Base-by-base conservation (phyloP, 1,139 yeast genomes). In the Keqinozyma sinolaborantium region DNA sequence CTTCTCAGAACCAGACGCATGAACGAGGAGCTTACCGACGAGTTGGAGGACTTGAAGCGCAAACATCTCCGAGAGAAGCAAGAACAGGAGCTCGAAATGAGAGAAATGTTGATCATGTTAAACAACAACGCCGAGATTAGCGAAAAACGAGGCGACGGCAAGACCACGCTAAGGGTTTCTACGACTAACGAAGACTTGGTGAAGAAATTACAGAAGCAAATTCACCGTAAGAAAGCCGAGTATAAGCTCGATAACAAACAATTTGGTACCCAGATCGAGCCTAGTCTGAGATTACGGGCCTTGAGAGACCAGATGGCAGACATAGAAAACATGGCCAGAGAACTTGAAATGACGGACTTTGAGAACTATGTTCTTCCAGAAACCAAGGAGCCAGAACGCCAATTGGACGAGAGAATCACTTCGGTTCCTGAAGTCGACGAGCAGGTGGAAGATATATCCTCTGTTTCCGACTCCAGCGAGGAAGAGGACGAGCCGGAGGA, bases 221-320 rank as follows among this genome's bases (percentile, higher is more conserved):
- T 84, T 23, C 77, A 77, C 29, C 63, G 77, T 30, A 77, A 76
- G 45, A 80, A 79, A 47, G 73, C 79, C 4, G 88, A 80, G 44
- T 71, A 77, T 44, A 73, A 70, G 44, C 56, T 70, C 31, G 79
- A 77, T 34, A 75, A 74, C 38, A 66, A 75, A 46, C 73, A 73
- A 39, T 66, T 72, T 44, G 83, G 80, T 5, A 61, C 78, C 3
- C 70, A 62, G 25, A 73, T 80, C 24, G 95, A 85, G 51, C 95
- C 96, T 7, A 83, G 83, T 47, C 73, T 83, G 5, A 66, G 94
- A 44, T 61, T 90, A 33, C 72, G 94, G 40, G 81, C 78, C 30
- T 67, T 90, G 40, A 72, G 96, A 38, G 87, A 82, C 45, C 79
- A 83, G 51, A 85, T 88, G 95, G 95, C 86, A 34, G 82, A 77